A percentile compares a stretch with the other conserved stretches of the same genome.
These are phyloP conservation scores for Colletotrichum scovillei DNA, from an alignment of 2,329 filamentous ascomycete species.

Conservation along the genomic window DNA sequence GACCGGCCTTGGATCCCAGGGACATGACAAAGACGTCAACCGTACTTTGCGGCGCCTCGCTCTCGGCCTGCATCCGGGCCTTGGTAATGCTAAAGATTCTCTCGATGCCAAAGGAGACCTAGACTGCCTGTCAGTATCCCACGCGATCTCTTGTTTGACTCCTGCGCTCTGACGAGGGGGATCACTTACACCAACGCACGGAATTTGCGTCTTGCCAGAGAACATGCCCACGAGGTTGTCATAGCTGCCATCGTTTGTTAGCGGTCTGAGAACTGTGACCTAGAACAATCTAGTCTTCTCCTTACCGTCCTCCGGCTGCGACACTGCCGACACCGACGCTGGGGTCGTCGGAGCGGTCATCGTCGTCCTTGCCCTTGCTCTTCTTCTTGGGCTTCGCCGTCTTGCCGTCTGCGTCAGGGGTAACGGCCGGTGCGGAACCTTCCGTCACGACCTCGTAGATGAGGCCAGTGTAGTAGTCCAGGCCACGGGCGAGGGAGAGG, in stretches of 20 bases:
- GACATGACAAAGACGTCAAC: constrained; percentile 96
- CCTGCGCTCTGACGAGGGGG: background rate
- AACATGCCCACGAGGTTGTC: constrained; percentile 97
- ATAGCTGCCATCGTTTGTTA: constrained; percentile 75
- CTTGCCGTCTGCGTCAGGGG: constrained; percentile 48
- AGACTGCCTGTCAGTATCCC: constrained; percentile 60
- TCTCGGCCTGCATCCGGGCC: constrained; percentile 74
- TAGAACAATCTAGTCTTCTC: constrained; percentile 46
- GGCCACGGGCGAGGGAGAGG: constrained; percentile 86
- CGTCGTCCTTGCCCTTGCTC: constrained; percentile 66
- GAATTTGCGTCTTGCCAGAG: constrained; percentile 84
- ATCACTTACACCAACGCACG: constrained; percentile 75
- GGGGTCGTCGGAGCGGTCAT: constrained; percentile 82
- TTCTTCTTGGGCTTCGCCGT: constrained; percentile 55
- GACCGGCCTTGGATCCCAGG: constrained; percentile 85
- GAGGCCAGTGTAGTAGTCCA: constrained; percentile 86
- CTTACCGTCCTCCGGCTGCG: constrained; percentile 74
- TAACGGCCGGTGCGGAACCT: constrained; percentile 71
- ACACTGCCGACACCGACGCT: constrained; percentile 87
- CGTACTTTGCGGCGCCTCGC: constrained; percentile 64
- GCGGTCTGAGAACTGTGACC: background rate
- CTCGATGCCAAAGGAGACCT: constrained; percentile 86
- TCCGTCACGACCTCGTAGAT: constrained; percentile 92
- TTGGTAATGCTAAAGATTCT: constrained; percentile 93
- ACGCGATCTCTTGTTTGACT: background rate